Evolutionary conservation across 2,329 filamentous ascomycete genomes (phyloP).

Genomic region (Clarireedia homoeocarpa): DNA sequence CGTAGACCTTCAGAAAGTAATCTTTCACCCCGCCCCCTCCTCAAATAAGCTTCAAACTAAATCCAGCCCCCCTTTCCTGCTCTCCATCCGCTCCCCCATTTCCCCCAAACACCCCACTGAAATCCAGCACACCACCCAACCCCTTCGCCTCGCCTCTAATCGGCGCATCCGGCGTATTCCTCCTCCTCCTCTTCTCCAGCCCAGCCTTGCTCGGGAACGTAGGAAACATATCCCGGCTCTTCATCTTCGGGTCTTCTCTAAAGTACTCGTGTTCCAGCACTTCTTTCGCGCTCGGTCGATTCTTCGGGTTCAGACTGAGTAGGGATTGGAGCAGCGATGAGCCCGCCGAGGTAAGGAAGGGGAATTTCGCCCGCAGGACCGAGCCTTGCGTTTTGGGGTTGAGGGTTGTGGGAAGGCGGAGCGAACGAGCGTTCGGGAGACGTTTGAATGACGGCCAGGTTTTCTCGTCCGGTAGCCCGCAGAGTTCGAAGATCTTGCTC

Average conservation of each 20-base stretch:
- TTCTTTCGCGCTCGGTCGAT: conserved; percentile 62
- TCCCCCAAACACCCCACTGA: conserved; percentile 63
- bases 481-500: conserved; percentile 79
- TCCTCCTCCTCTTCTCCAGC: conserved; percentile 69
- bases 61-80: conserved; percentile 53
- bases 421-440: conserved; percentile 74
- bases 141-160: conserved; percentile 56
- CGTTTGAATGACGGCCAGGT: conserved; percentile 81
- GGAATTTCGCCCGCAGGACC: conserved; percentile 69
- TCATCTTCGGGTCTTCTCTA: conserved; percentile 78
- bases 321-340: conserved; percentile 60
- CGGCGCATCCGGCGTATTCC: conserved; percentile 76
- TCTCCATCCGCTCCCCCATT: conserved; percentile 52
- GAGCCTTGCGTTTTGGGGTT: conserved; percentile 35
- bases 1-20: background rate
- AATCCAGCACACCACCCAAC: conserved; percentile 41
- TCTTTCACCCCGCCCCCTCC: background rate
- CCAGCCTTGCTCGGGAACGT: conserved; percentile 95
- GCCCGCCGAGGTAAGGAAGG: conserved; percentile 70
- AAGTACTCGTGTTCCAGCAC: conserved; percentile 82
- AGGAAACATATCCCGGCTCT: conserved; percentile 86
- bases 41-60: conserved; percentile 54
- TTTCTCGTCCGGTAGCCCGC: conserved; percentile 75
- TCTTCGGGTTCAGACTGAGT: conserved; percentile 65
- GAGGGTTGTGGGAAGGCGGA: conserved; percentile 56